A percentile compares a stretch with the other conserved stretches of the same genome.
Evolutionary conservation across 2,329 filamentous ascomycete genomes (phyloP).

Genomic region (Clonostachys rosea): DNA sequence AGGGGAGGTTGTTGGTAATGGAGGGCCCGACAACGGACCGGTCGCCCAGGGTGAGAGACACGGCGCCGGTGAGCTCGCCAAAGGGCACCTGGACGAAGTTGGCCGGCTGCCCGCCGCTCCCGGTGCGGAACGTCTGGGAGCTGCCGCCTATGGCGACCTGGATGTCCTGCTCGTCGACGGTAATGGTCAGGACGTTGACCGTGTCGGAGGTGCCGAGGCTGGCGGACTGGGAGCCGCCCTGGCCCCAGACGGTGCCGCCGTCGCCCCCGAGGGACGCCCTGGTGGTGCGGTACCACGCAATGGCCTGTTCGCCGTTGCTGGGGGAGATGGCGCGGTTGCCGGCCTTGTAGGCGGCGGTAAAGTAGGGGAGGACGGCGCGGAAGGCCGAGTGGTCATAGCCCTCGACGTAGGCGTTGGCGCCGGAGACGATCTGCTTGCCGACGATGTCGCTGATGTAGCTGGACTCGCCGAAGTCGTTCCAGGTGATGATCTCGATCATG

Average conservation of each 20-base stretch:
- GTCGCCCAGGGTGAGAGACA: constrained; percentile 10
- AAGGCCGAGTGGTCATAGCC: constrained; percentile 45
- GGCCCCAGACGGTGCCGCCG: constrained; percentile 23
- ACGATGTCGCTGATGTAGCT: constrained; percentile 44
- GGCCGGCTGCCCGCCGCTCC: constrained; percentile 6
- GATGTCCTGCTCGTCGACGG: constrained; percentile 15
- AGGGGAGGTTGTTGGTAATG: constrained; percentile 8
- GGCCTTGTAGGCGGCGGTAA: constrained; percentile 44
- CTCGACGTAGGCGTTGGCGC: constrained; percentile 40
- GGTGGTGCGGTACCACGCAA: constrained; percentile 25
- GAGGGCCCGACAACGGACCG: constrained; percentile 6
- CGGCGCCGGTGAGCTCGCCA: constrained; percentile 6
- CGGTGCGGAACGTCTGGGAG: constrained; percentile 8
- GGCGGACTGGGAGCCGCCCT: constrained; percentile 12
- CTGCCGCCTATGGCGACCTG: constrained; percentile 21
- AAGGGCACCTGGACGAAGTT: constrained; percentile 14
- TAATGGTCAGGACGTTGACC: constrained; percentile 23
- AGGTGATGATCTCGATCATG: constrained; percentile 38
- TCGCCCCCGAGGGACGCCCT: constrained; percentile 13
- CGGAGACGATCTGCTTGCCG: constrained; percentile 33
- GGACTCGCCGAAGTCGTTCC: constrained; percentile 53
- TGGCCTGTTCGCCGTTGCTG: constrained; percentile 14
- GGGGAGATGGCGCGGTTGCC: constrained; percentile 16
- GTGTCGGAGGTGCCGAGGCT: constrained; percentile 16
- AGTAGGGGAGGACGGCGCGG: constrained; percentile 41